These are phyloP conservation scores for Zoysia pacifica DNA, from an alignment of 176 grass and related monocot genomes.

Conservation along the genomic window DNA sequence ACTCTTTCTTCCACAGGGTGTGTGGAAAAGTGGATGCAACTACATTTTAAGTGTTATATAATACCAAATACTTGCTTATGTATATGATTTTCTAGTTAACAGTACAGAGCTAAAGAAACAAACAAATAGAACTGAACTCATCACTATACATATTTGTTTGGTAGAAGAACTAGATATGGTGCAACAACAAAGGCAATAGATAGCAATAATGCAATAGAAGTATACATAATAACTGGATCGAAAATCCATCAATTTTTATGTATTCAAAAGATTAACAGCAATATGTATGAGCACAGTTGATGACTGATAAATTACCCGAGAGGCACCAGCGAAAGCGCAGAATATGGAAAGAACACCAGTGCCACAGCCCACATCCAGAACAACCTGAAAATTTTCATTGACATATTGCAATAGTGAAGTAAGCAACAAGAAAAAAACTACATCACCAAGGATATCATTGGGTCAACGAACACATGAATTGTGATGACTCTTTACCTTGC, in stretches of 20 bases:
- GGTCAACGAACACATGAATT: constrained; percentile 31
- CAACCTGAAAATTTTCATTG: constrained; percentile 61
- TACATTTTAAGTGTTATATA: not conserved
- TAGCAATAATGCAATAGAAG: not conserved
- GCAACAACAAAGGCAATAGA: not conserved
- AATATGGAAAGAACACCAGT: constrained; percentile 97
- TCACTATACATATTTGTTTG: not conserved
- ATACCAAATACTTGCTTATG: not conserved
- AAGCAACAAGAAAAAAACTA: constrained; percentile 3
- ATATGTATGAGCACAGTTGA: constrained; percentile 13
- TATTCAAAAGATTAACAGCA: constrained; percentile 7
- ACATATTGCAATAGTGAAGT: constrained; percentile 23
- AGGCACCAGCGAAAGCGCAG: constrained; percentile 88
- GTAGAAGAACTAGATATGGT: not conserved
- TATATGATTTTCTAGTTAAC: not conserved
- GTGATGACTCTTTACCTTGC: constrained; percentile 61
- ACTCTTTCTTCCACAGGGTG: not conserved
- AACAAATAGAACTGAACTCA: not conserved
- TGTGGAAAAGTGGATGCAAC: too few relatives aligned
- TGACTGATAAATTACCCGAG: constrained; percentile 64
- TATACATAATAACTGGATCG: not conserved
- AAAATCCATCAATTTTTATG: constrained; percentile 6
- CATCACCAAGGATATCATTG: constrained; percentile 23
- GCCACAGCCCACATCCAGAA: constrained; percentile 97
- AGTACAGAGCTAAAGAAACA: not conserved